Conservation (phyloP, 495 filamentous ascomycete genomes). For the Hypoxylon lenormandii region DNA sequence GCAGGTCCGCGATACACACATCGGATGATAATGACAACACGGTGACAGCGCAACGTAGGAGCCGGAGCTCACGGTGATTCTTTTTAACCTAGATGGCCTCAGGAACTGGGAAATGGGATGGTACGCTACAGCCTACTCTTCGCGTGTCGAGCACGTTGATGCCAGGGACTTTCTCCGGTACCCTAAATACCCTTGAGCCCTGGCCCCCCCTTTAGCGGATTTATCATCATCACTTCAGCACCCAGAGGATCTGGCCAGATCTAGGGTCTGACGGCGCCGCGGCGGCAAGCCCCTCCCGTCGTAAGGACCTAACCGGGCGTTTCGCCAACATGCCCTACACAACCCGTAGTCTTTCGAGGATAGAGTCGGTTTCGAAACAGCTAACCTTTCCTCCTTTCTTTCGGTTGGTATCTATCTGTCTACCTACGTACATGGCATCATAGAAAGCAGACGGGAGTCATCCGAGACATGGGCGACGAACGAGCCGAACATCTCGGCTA, state of each 20-base stretch:
- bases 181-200: neutral
- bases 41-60: too few relatives aligned
- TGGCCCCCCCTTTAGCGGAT: conserved; percentile 26
- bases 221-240: conserved; percentile 51
- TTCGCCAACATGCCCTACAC: conserved; percentile 19
- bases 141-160: conserved; percentile 44
- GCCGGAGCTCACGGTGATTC: too few relatives aligned
- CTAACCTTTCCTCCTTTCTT: conserved; percentile 7
- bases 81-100: conserved; percentile 1
- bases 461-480: conserved; percentile 30
- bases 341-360: conserved; percentile 8
- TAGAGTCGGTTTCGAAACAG: conserved; percentile 19
- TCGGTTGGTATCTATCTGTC: neutral
- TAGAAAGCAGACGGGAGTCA: conserved; percentile 15
- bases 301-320: conserved; percentile 23
- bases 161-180: conserved; percentile 32
- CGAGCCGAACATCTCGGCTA: conserved; percentile 29
- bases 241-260: conserved; percentile 34
- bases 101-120: too few relatives aligned
- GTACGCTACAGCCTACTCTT: conserved; percentile 26
- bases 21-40: too few relatives aligned
- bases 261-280: conserved; percentile 27
- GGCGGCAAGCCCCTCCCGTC: conserved; percentile 24
- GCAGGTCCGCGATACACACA: too few relatives aligned
- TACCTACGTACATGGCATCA: neutral